Evolutionary conservation across 345 rosid genomes (phyloP).

Genomic region (Gossypium herbaceum): DNA sequence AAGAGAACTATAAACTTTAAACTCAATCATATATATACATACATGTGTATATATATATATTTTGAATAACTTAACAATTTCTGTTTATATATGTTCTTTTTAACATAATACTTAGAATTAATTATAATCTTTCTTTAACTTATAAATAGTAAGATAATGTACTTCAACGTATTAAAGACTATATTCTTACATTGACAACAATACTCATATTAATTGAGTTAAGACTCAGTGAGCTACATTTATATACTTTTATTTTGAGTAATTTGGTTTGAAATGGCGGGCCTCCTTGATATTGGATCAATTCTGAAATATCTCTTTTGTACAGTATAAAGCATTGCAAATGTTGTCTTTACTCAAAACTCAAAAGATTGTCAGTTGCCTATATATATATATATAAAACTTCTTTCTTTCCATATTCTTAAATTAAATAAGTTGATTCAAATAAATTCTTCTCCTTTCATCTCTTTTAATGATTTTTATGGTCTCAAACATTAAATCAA

Average conservation of each 20-base stretch:
- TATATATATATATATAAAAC: not conserved
- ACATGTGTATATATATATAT: no score
- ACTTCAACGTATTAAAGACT: fast-evolving
- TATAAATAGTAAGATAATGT: fast-evolving
- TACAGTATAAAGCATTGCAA: not conserved
- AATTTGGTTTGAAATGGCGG: not conserved
- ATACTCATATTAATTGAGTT: fast-evolving
- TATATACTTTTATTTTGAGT: not conserved
- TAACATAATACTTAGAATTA: no score
- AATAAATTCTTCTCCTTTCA: not conserved
- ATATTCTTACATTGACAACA: fast-evolving
- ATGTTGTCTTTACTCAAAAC: not conserved
- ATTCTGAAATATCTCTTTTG: not conserved
- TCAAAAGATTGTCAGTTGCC: not conserved
- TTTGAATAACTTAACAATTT: no score
- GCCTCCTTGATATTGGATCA: slow-evolving; percentile 10
- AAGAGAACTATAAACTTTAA: no score
- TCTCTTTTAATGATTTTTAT: not conserved
- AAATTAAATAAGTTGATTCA: not conserved
- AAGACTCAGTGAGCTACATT: no score
- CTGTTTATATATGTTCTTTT: no score
- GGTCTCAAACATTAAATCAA: slow-evolving; percentile 10
- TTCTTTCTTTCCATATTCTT: not conserved
- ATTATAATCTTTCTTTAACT: no score
- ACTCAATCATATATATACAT: no score